Percentiles rank a stretch among this genome's conserved stretches.
phyloP scores from a whole-genome alignment of 371 early-diverging fungal genomes.

The Mucor irregularis region DNA sequence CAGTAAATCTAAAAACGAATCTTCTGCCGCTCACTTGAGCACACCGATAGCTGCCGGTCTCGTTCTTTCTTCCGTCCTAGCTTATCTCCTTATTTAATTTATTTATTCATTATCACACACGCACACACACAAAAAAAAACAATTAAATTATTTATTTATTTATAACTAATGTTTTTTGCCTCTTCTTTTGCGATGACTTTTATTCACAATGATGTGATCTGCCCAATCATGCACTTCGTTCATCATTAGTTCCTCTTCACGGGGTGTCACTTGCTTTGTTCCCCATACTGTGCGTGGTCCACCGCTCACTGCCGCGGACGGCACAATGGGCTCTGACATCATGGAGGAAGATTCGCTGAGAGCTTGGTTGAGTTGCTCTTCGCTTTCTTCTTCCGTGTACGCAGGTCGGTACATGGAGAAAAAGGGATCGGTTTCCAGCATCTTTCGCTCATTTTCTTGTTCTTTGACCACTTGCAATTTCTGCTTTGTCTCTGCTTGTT shows the following conservation, averaged over 20 bases:
- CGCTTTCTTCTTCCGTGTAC: conserved; percentile 28
- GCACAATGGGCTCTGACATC: conserved; percentile 8
- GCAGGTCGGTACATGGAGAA: conserved; percentile 43
- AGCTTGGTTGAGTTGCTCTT: conserved; percentile 31
- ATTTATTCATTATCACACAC: neutral
- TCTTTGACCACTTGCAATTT: conserved; percentile 22
- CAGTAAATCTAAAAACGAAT: neutral
- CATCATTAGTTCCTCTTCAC: conserved; percentile 19
- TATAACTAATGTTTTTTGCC: conserved; percentile 23
- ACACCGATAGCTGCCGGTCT: too few relatives aligned
- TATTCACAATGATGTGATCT: conserved; percentile 40
- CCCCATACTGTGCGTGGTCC: conserved; percentile 59
- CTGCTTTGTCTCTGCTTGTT: conserved; percentile 39
- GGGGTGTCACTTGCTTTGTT: conserved; percentile 42
- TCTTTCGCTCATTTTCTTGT: conserved; percentile 26
- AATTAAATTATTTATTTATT: neutral
- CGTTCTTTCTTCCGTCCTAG: too few relatives aligned
- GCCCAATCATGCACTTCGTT: conserved; percentile 32
- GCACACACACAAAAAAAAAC: neutral
- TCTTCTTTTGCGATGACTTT: conserved; percentile 33
- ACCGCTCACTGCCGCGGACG: neutral
- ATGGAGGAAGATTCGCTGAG: conserved; percentile 30
- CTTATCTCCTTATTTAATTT: too few relatives aligned
- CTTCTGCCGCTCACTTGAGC: too few relatives aligned
- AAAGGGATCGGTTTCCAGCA: conserved; percentile 55